Base-by-base conservation (phyloP, 805 yeast genomes). In the Wickerhamiella nectarea region DNA sequence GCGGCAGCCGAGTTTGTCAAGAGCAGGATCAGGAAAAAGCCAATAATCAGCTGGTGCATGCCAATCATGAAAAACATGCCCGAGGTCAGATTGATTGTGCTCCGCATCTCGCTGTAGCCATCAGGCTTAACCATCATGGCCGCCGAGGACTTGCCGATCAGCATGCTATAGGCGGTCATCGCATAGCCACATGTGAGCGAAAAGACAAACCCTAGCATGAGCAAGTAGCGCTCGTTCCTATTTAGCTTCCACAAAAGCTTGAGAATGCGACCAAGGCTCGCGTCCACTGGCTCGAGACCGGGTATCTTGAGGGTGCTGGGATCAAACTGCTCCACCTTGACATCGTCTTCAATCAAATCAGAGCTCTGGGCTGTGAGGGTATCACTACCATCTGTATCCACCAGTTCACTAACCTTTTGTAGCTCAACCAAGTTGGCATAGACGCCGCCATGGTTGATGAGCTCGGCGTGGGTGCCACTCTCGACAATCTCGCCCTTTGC, bases 401-500 rank as follows among this genome's bases (percentile, higher is more conserved):
- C 20, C 2, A 36, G 46, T 26, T 21, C 44, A 19, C 35, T 41
- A 17, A 62, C 59, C 37, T 53, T 57, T 55, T 64, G 60, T 33
- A 68, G 60, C 43, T 60, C 58, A 4, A 65, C 70, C n/a, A 65
- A 54, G 9, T 48, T 48, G 35, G 50, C 43, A 50, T 64, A 57
- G 45, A 51, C 45, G 26, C 64, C 65, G 7, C 49, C 43, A 29
- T 33, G 34, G 6, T 46, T 52, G 7, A 65, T 42, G 22, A 69
- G 56, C 41, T 62, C 65, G 4, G 51, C 52, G 48, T 67, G 71
- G 10, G 57, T 58, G 3, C 73, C 74, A 46, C 59, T 63, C 51
- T 69, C 73, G 14, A 65, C 70, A 48, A 74, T 74, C 47, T 66
- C 71, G 10, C 77, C 74, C 44, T 65, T 61, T 10, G 58, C 47